Evolutionary conservation across 495 filamentous ascomycete species (phyloP), one percentile per base, ranked within the genome.

Genomic region (Penicillium verhagenii): DNA sequence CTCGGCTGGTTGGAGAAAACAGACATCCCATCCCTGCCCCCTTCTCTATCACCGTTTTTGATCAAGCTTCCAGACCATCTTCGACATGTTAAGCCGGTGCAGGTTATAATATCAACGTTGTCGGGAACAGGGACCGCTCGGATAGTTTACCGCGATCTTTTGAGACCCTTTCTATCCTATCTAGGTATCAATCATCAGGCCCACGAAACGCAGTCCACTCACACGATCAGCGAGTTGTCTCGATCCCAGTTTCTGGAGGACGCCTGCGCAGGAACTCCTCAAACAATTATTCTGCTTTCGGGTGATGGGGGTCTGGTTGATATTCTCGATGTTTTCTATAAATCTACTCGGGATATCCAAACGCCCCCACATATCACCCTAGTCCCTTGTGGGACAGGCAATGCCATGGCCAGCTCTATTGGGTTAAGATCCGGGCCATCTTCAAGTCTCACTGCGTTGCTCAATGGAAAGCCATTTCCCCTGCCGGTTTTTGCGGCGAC

Each of bases 241-340:
- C 68, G 56, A 8, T 57, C 69, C 1, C 61, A 73, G 1, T 70
- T 88, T 52, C 69, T 80, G 14, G 69, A 73, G 9, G 58, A 59
- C 24, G 82, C 84, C 23, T 71, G 76, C 43, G 52, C 70, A 39
- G 75, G 80, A 8, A 52, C 70, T 1, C 53, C 61, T 7, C 80
- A 84, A 61, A 88, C 84, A 0, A 72, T 96, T 18, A 64, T 96
- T 25, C 77, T 96, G 7, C 77, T 97, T 0, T 89, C 87, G 26
- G 93, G 93, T 2, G 93, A 97, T 68, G 93, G 92, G 3, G 92
- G 89, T 1, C 59, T 95, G 0, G 74, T 88, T 6, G 92, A 97
- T 56, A 69, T 90, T 0, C 65, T 96, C 52, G 96, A 96, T 64
- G 70, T 69, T 1, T 73, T 89, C 14, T 72, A 80, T 47, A 63